Evolutionary conservation across 192 early-diverging fungal genomes (phyloP).

Genomic region (Coemansia sp.): DNA sequence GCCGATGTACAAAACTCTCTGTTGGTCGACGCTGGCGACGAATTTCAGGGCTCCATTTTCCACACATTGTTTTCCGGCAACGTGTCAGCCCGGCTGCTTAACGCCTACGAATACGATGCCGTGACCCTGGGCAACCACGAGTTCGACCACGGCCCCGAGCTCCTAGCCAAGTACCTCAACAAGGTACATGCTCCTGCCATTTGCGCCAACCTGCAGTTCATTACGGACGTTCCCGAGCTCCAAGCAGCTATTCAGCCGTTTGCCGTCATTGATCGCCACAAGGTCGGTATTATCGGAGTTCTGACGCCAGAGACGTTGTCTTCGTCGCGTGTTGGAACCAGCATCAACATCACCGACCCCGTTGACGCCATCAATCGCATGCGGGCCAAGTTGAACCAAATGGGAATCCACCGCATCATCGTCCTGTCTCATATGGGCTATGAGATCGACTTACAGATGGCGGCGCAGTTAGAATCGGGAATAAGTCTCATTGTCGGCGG

Average conservation of each 20-base stretch:
- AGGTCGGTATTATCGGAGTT: slow-evolving; percentile 70
- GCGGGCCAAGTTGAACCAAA: slow-evolving; percentile 58
- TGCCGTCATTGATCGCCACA: slow-evolving; percentile 66
- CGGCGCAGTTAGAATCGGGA: slow-evolving; percentile 56
- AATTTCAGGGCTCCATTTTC: slow-evolving; percentile 65
- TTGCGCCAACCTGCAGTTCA: slow-evolving; percentile 66
- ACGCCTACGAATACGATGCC: slow-evolving; percentile 64
- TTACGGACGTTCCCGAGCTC: slow-evolving; percentile 48
- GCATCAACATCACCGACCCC: slow-evolving; percentile 60
- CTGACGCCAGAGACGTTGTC: slow-evolving; percentile 59
- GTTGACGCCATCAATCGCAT: slow-evolving; percentile 59
- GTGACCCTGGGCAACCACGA: slow-evolving; percentile 71
- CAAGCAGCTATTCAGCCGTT: slow-evolving; percentile 66
- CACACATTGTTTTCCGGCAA: slow-evolving; percentile 67
- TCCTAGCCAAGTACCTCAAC: slow-evolving; percentile 58
- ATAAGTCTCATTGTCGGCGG: slow-evolving; percentile 71
- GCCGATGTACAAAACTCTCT: slow-evolving; percentile 48
- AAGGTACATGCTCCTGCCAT: slow-evolving; percentile 65
- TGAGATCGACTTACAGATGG: slow-evolving; percentile 63
- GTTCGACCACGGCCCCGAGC: slow-evolving; percentile 66
- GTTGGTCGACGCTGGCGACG: slow-evolving; percentile 77
- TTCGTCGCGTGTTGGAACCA: slow-evolving; percentile 57
- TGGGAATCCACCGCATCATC: slow-evolving; percentile 70
- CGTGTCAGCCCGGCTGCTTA: slow-evolving; percentile 60
- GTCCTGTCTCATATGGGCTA: slow-evolving; percentile 77